Percentiles rank a stretch among this genome's conserved stretches.
phyloP scores from a whole-genome alignment of 805 yeast genomes.

The Starmerella floris region DNA sequence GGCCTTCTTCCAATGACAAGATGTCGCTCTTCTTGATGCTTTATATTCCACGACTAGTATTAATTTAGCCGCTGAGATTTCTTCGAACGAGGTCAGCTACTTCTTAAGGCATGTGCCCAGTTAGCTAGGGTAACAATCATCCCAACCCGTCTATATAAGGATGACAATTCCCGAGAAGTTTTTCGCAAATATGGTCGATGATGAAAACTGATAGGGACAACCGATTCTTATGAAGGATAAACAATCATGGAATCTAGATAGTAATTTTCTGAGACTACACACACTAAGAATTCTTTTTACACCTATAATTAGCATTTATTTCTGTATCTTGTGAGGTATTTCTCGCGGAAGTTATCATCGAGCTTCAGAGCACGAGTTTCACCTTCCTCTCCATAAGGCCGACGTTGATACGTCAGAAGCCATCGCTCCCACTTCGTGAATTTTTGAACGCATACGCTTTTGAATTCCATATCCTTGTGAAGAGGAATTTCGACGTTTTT shows the following conservation, averaged over 20 bases:
- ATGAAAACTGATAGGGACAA: constrained; percentile 29
- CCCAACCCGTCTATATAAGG: neutral
- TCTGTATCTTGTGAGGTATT: constrained; percentile 56
- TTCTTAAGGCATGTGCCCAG: too few relatives aligned
- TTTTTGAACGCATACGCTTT: constrained; percentile 68
- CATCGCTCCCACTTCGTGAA: constrained; percentile 91
- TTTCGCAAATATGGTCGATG: constrained; percentile 16
- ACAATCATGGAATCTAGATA: constrained; percentile 25
- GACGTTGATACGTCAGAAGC: constrained; percentile 62
- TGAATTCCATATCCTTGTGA: constrained; percentile 57
- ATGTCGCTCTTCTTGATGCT: too few relatives aligned
- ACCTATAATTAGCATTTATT: neutral
- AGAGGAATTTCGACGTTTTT: constrained; percentile 42
- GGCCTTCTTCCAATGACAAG: too few relatives aligned
- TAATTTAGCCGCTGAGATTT: too few relatives aligned
- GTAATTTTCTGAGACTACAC: constrained; percentile 23
- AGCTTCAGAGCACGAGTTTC: constrained; percentile 38
- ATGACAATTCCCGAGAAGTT: neutral
- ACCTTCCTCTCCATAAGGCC: constrained; percentile 31
- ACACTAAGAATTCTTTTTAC: neutral
- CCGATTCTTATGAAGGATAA: constrained; percentile 22
- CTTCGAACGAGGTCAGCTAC: too few relatives aligned
- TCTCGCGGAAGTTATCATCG: constrained; percentile 49
- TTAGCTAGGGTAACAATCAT: too few relatives aligned
- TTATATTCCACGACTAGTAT: too few relatives aligned